Base-by-base conservation (phyloP, 352 stramenopile species). In the Phytophthora crassamura region DNA sequence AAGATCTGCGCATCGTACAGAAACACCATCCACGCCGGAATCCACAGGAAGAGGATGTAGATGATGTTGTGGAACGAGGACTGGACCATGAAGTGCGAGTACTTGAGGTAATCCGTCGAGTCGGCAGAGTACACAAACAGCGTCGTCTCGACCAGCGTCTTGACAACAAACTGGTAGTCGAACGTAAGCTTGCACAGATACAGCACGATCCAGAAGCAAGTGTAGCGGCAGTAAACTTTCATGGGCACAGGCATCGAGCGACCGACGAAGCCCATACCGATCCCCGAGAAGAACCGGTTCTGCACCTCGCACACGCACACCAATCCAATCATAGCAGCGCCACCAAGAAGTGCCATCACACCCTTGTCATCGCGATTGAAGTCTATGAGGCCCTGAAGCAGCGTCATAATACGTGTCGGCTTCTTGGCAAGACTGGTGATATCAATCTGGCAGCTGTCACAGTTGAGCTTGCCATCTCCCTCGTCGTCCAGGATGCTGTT, bases 1-100 rank as follows among this genome's bases (percentile, higher is more conserved):
- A 93, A 93, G 58, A 95, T 93, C 68, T 95, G 87, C 12, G 82
- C 82, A 51, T 95, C 87, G 71, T 93, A 95, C 57, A 93, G 69
- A 51, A 92, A 93, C 9, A 95, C 87, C 72, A 93, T 86, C 68
- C 83, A 91, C 36, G 83, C 79, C n/a, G 87, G 87, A 35, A 93
- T 74, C 87, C 87, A 95, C 1, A 95, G 66, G 46, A 91, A 91
- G 4, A 93, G 16, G 43, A 95, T 82, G 69, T 91, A 95, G 20
- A 81, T 15, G 45, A 95, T 77, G 71, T 95, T 93, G 77, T 94
- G 85, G 60, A 80, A 91, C 20, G 73, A 82, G 32, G 75, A 49
- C 67, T 93, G 86, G n/a, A 93, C 53, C 86, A 95, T 85, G 63
- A 95, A 95, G 68, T 93, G 75, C 22, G 83, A 93, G 53, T 92